Evolutionary conservation across 345 rosid species (phyloP).

Genomic region (Linum tenue): DNA sequence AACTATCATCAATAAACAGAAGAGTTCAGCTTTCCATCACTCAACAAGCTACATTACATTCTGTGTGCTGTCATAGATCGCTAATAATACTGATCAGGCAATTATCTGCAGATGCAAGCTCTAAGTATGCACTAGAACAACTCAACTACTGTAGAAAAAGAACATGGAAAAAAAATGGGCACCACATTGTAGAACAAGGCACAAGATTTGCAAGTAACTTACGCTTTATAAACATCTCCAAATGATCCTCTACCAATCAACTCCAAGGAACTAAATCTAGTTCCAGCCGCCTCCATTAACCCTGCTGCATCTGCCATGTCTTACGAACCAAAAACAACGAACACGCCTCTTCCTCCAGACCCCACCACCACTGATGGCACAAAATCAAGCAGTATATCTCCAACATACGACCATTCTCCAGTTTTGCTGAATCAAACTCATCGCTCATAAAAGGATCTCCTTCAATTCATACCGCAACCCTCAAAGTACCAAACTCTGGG

Average conservation of each 20-base stretch:
- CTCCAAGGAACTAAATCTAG: conserved; percentile 73
- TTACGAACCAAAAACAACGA: conserved; percentile 3
- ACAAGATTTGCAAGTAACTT: conserved; percentile 20
- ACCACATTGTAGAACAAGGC: neutral
- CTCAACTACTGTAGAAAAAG: no score
- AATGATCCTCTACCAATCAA: conserved; percentile 96
- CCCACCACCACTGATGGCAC: neutral
- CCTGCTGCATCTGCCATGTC: conserved; percentile 78
- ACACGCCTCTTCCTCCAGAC: conserved; percentile 7
- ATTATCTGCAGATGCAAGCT: no score
- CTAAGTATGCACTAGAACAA: no score
- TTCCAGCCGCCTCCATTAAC: conserved; percentile 67
- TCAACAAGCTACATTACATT: no score
- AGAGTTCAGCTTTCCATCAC: no score
- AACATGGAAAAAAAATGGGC: neutral
- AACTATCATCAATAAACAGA: no score
- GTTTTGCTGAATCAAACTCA: neutral
- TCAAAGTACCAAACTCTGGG: neutral
- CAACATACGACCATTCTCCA: conserved; percentile 11
- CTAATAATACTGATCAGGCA: no score
- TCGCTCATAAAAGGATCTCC: conserved; percentile 1
- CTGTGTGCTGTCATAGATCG: no score
- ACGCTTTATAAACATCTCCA: conserved; percentile 99
- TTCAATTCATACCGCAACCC: conserved; percentile 1
- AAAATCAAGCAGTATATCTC: conserved; percentile 10